A percentile compares a stretch with the other conserved stretches of the same genome.
These are phyloP conservation scores for Singerocomus inundabilis DNA, from an alignment of 1,284 basidiomycete genomes.

Conservation along the genomic window DNA sequence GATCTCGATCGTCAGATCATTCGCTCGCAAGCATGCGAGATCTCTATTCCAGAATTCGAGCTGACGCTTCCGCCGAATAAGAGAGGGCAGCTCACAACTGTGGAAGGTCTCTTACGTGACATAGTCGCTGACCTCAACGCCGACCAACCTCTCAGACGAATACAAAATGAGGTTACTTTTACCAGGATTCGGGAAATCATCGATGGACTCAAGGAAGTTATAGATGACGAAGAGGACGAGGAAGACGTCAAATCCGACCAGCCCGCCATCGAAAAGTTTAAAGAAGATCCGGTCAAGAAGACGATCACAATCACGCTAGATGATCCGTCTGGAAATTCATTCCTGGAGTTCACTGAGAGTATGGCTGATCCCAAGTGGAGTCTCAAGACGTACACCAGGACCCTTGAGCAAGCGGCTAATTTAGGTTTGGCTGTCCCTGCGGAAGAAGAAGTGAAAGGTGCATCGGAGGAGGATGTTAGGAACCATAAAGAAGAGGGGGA, in stretches of 20 bases:
- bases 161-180: constrained; percentile 78
- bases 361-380: constrained; percentile 93
- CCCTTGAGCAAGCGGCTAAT: constrained; percentile 79
- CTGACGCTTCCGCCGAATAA: constrained; percentile 83
- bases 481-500: constrained; percentile 32
- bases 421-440: constrained; percentile 66
- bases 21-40: constrained; percentile 82
- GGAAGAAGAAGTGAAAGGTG: constrained; percentile 41
- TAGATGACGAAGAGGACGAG: constrained; percentile 56
- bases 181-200: constrained; percentile 80
- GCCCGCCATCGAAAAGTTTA: constrained; percentile 33
- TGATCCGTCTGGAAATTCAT: constrained; percentile 95
- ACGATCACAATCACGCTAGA: constrained; percentile 87
- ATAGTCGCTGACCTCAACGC: constrained; percentile 80
- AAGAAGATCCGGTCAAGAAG: constrained; percentile 49
- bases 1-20: constrained; percentile 95
- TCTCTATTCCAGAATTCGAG: constrained; percentile 85
- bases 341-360: constrained; percentile 80
- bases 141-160: constrained; percentile 85
- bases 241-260: constrained; percentile 32
- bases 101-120: constrained; percentile 91
- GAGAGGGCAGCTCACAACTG: constrained; percentile 91
- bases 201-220: constrained; percentile 62
- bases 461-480: constrained; percentile 33
- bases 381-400: constrained; percentile 83